Base-by-base conservation (phyloP, 2,329 filamentous ascomycete species). In the Diaporthe amygdali region DNA sequence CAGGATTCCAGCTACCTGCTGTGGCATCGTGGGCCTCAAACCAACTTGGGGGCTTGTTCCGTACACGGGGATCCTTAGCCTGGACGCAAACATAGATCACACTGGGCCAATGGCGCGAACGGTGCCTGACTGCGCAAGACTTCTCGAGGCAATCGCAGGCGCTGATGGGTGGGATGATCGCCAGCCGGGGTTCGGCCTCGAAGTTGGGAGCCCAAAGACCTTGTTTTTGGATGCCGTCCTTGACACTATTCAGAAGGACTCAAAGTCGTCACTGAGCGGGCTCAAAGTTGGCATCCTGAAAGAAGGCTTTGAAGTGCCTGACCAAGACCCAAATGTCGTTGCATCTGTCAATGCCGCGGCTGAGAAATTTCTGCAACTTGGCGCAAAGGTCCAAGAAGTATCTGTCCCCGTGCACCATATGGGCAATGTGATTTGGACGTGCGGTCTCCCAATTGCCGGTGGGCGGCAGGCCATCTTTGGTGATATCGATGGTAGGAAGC, bases 401-500 rank as follows among this genome's bases (percentile, higher is more conserved):
- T 85, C 83, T 0, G 78, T 88, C 3, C 85, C 86, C 0, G 79
- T 87, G 74, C 87, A 89, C 73, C 75, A 79, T 5, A 76, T 84
- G 7, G 87, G 84, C 0, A 82, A 85, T 0, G 77, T 82, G 0
- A 83, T 88, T 61, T 88, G 86, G 86, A 87, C 85, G 1, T 77
- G 81, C 20, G 77, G 55, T 15, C 47, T 69, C 10, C 66, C 70
- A 10, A 68, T 71, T n/a, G 66, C 70, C 39, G 70, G 70, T 32
- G 70, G 66, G 15, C 66, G 70, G 25, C 66, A 71, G 41, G 70
- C 70, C n/a, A 49, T 71, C 27, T 71, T 71, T 14, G 66, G 70
- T 7, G 70, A 69, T 27, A 49, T 71, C 0, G 70, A 66, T 6
- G 70, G 70, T 12, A 55, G 70, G 37, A 71, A 71, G 56, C 70